phyloP scores from a whole-genome alignment of 192 early-diverging fungal genomes.

The Coemansia sp. region DNA sequence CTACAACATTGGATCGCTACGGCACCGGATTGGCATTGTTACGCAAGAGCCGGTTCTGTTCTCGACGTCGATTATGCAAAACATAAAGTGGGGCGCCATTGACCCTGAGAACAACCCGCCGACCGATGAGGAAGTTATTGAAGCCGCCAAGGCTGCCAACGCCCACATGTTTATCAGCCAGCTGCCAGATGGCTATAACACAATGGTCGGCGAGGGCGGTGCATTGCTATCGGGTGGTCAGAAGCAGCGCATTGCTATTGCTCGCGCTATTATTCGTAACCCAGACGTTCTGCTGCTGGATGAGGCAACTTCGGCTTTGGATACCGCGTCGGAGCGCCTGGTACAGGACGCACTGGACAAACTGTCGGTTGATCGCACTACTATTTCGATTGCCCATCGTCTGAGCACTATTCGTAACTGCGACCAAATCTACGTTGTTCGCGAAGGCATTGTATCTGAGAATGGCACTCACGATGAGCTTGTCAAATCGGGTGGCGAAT shows the following conservation, averaged over 20 bases:
- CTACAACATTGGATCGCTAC: constrained; percentile 74
- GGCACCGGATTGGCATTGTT: constrained; percentile 87
- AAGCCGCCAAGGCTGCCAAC: constrained; percentile 68
- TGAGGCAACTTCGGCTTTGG: constrained; percentile 87
- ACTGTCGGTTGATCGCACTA: constrained; percentile 73
- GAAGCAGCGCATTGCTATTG: constrained; percentile 95
- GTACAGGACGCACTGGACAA: constrained; percentile 83
- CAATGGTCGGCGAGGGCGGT: constrained; percentile 81
- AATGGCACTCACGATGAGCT: constrained; percentile 80
- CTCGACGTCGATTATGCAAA: constrained; percentile 72
- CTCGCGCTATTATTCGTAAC: constrained; percentile 85
- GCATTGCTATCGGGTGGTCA: constrained; percentile 87
- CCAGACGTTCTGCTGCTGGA: constrained; percentile 82
- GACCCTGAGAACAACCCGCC: constrained; percentile 54
- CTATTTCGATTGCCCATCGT: constrained; percentile 89
- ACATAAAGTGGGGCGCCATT: constrained; percentile 71
- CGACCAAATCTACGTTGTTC: constrained; percentile 84
- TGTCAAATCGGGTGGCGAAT: constrained; percentile 60
- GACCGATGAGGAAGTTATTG: constrained; percentile 74
- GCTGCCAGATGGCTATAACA: constrained; percentile 76
- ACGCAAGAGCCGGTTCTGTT: constrained; percentile 91
- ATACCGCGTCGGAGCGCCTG: constrained; percentile 75
- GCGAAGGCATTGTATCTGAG: constrained; percentile 69
- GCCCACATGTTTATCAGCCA: constrained; percentile 72
- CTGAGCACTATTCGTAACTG: constrained; percentile 89